These are phyloP conservation scores for Leccinum ochraceum DNA, from an alignment of 768 basidiomycete genomes.

Conservation along the genomic window DNA sequence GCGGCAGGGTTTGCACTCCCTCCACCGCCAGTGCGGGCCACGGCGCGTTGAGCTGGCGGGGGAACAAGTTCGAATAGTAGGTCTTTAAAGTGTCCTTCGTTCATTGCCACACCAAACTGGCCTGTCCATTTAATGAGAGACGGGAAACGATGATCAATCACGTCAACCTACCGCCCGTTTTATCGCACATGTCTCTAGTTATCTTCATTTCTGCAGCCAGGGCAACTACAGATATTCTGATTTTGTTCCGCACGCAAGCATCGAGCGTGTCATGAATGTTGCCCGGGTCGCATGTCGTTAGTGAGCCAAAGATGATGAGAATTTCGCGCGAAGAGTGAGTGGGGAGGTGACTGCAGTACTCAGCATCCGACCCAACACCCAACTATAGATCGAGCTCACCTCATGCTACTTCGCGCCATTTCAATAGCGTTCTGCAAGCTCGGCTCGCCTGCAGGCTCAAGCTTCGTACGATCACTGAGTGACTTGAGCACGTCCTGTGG, in stretches of 20 bases:
- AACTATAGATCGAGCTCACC: constrained; percentile 43
- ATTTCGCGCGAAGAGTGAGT: constrained; percentile 97
- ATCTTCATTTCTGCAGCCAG: constrained; percentile 99
- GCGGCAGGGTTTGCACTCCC: constrained; percentile 61
- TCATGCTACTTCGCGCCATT: constrained; percentile 93
- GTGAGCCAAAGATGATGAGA: constrained; percentile 88
- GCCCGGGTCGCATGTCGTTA: constrained; percentile 96
- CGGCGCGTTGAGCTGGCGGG: constrained; percentile 80
- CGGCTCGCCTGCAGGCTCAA: constrained; percentile 91
- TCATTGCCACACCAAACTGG: constrained; percentile 95
- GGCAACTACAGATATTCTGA: constrained; percentile 91
- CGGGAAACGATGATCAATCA: not conserved
- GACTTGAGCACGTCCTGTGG: constrained; percentile 93
- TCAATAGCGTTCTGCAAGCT: constrained; percentile 97
- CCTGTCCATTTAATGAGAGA: constrained; percentile 42
- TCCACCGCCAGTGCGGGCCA: constrained; percentile 47
- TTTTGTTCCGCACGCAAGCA: constrained; percentile 77
- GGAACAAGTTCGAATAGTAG: constrained; percentile 94
- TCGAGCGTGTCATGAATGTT: constrained; percentile 95
- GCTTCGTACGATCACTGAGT: constrained; percentile 81
- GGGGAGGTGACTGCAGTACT: constrained; percentile 78
- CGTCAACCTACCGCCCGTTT: constrained; percentile 73
- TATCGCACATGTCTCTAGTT: constrained; percentile 87
- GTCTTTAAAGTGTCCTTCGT: constrained; percentile 97
- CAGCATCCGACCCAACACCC: constrained; percentile 3